Base-by-base conservation (phyloP, 129 eudicot genomes). In the Artemisia annua region DNA sequence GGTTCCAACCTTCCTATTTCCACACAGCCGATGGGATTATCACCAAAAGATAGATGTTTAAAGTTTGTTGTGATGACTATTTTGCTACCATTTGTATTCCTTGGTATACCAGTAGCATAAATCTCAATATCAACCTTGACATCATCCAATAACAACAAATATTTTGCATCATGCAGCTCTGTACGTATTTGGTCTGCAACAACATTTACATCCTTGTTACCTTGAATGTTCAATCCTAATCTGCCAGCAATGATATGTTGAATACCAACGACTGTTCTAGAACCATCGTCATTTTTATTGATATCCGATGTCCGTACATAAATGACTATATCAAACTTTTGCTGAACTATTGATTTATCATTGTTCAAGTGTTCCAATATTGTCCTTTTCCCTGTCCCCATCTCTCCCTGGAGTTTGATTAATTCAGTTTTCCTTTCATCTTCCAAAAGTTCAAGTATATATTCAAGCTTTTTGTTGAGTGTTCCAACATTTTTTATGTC, bases 281-380 rank as follows among this genome's bases (percentile, higher is more conserved):
- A 30, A 3, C 35, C 35, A 12, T 20, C 43, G 5, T 9, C 0
- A 43, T 7, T 43, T 65, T 13, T 11, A 11, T 3, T 30, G 35
- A 3, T 20, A 11, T 53, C 17, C n/a, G 59, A 53, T 53, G 59
- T 5, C 16, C 18, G 19, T 6, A n/a, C 59, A 28, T 30, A 44
- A 66, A 66, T 1, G 17, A 66, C 70, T 44, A 66, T 46, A 46
- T 66, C 54, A 44, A 39, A 66, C 70, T 0, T 44, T 15, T 66
- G 3, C 18, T n/a, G 16, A 53, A 4, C 70, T 16, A 66, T 4
- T 18, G 26, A 13, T 44, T 66, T 28, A 66, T 44, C 7, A 66
- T 66, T 66, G 70, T 66, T 66, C 32, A 66, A 0, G 11, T 66
- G 32, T 19, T 66, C 30, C 8, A 66, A 1, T 10, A 66, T 14